A percentile compares a stretch with the other conserved stretches of the same genome.
Evolutionary conservation across 2,329 filamentous ascomycete genomes (phyloP).

Genomic region (Cercospora janseana): DNA sequence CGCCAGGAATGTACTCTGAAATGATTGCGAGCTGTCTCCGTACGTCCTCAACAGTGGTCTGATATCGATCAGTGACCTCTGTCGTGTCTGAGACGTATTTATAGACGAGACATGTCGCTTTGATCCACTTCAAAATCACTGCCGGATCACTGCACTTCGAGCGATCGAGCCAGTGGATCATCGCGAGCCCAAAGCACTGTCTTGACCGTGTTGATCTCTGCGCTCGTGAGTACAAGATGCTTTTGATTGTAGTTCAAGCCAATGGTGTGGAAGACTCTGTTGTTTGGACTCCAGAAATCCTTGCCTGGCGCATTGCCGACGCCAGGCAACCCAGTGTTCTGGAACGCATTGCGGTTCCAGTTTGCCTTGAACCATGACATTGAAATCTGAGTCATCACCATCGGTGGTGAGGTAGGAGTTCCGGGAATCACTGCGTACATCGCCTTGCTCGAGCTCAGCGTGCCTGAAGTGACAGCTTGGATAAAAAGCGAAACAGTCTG

Average conservation of each 20-base stretch:
- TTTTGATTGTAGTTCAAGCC: slow-evolving; percentile 1
- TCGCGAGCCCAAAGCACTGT: not conserved
- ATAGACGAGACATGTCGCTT: slow-evolving; percentile 1
- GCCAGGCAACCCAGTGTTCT: not conserved
- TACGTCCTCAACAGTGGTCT: not conserved
- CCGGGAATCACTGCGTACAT: not conserved
- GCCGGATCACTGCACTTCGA: not conserved
- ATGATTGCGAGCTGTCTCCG: not conserved
- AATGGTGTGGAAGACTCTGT: not conserved
- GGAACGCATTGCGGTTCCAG: not conserved
- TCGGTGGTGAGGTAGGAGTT: not conserved
- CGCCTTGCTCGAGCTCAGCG: not conserved
- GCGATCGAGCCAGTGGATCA: not conserved
- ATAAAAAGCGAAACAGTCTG: not conserved
- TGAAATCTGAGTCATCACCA: not conserved
- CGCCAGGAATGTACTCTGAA: not conserved
- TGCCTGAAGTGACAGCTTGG: not conserved
- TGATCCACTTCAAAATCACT: slow-evolving; percentile 3
- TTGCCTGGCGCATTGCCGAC: not conserved
- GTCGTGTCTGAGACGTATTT: not conserved
- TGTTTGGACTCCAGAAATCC: not conserved
- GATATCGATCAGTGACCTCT: not conserved
- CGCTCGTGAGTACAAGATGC: not conserved
- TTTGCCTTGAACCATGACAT: not conserved
- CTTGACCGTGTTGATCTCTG: slow-evolving; percentile 2